Conservation (phyloP, 179 eudicot species). For the Silene coronaria region DNA sequence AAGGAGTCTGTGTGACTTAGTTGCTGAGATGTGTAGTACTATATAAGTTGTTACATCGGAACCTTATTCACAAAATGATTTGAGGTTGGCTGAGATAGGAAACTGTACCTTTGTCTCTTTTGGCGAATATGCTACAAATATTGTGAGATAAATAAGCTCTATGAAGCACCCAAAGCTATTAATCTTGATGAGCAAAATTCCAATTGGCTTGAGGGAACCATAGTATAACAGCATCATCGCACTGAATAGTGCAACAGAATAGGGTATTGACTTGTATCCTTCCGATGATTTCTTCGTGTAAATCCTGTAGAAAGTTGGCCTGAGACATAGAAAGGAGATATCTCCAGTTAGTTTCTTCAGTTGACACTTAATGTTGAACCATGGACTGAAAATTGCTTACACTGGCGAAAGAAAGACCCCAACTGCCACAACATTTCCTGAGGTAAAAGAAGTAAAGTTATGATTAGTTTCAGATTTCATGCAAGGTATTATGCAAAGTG, state of each 20-base stretch:
- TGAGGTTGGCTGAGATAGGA: neutral
- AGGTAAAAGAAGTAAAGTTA: neutral
- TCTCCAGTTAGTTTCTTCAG: neutral
- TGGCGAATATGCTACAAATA: conserved; percentile 60
- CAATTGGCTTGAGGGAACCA: conserved; percentile 52
- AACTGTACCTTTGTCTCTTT: conserved; percentile 44
- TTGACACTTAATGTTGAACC: neutral
- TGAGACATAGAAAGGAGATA: conserved; percentile 22
- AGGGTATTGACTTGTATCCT: conserved; percentile 68
- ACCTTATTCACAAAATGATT: too few relatives aligned
- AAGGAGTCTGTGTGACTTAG: conserved; percentile 3
- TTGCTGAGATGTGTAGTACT: conserved; percentile 1
- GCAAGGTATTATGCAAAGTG: neutral
- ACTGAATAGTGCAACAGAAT: conserved; percentile 68
- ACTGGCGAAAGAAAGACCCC: conserved; percentile 29
- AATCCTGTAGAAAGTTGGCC: conserved; percentile 70
- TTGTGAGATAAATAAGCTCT: conserved; percentile 42
- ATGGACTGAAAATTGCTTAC: conserved; percentile 17
- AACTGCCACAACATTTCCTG: conserved; percentile 24
- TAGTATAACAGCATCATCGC: conserved; percentile 63
- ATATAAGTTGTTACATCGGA: neutral
- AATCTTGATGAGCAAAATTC: conserved; percentile 49
- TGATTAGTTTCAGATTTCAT: neutral
- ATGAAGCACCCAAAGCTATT: conserved; percentile 55
- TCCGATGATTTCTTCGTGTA: conserved; percentile 57